A percentile compares a stretch with the other conserved stretches of the same genome.
Evolutionary conservation across 179 eudicot genomes (phyloP).

Genomic region (Gypsophila paniculata): DNA sequence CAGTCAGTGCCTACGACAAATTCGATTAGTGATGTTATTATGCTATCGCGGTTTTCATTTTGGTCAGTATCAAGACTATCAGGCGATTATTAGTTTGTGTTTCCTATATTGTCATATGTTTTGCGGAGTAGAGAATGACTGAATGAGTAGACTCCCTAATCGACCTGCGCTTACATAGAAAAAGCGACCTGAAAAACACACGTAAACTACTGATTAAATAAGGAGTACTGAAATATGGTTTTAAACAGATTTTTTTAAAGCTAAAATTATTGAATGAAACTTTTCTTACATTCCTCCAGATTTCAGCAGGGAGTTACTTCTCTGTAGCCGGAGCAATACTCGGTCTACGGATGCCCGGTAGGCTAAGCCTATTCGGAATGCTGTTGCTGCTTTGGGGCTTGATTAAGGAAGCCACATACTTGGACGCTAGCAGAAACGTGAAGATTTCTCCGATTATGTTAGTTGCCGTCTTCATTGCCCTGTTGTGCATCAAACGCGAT

Average conservation of each 20-base stretch:
- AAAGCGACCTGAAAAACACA: background rate
- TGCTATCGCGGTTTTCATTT: no score
- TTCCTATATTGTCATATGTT: background rate
- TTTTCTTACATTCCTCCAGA: conserved; percentile 21
- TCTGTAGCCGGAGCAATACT: conserved; percentile 48
- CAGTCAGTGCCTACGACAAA: background rate
- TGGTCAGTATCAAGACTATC: background rate
- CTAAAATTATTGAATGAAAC: no score
- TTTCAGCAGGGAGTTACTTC: conserved; percentile 49
- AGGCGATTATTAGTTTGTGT: background rate
- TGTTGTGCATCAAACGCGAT: conserved; percentile 34
- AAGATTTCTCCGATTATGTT: conserved; percentile 38
- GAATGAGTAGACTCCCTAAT: background rate
- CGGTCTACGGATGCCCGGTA: conserved; percentile 34
- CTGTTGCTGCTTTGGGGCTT: conserved; percentile 48
- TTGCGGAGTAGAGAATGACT: background rate
- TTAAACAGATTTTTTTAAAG: no score
- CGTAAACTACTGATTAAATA: background rate
- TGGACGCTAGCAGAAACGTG: conserved; percentile 9
- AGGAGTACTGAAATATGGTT: no score
- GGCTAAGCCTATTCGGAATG: conserved; percentile 45
- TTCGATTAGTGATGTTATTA: background rate
- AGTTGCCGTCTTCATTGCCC: conserved; percentile 32
- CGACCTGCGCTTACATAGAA: background rate
- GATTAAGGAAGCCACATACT: conserved; percentile 30